Evolutionary conservation across 2,329 filamentous ascomycete species (phyloP), one percentile per base, ranked within the genome.

Genomic region (Metarhizium album): DNA sequence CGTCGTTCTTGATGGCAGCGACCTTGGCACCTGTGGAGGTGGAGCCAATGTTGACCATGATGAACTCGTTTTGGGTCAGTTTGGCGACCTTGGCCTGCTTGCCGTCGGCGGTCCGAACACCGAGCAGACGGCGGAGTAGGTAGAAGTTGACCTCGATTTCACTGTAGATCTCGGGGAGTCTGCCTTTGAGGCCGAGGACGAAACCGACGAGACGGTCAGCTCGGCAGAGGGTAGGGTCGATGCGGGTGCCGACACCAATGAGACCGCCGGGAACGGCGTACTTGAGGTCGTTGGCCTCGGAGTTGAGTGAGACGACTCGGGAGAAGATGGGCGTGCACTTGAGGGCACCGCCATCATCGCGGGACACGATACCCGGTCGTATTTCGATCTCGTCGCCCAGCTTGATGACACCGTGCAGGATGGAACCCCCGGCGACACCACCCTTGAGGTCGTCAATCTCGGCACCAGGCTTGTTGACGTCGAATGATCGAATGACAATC

Each of bases 91-190:
- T 98, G 65, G 91, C 91, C 74, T 97, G 93, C 79, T 98, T 98
- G 68, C 93, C 93, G 61, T 98, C 93, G 56, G 91, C 90, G 45
- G 93, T 95, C 75, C 94, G 90, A 63, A 98, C 93, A 82, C 93
- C 93, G 52, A 98, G 82, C 55, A 98, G 79, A 62, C 93, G 82
- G 62, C 91, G 87, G 56, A 98, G 84, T 55, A 98, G 80, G 80
- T 97, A 98, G 79, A 97, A 98, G 81, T 97, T 97, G 71, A 96
- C 90, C 74, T 98, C 93, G 55, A 98, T 86, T 72, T 98, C 93
- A 60, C 86, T 93, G 78, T 97, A 98, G 69, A 98, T 97, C 66
- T 93, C 89, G 47, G 93, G 93, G 23, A 98, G 83, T 62, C 86
- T 83, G 59, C 93, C 93, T 73, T 90, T 90, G 62, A 96, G 85